Conservation (phyloP, 75 land plant species). For the Picea glauca region DNA sequence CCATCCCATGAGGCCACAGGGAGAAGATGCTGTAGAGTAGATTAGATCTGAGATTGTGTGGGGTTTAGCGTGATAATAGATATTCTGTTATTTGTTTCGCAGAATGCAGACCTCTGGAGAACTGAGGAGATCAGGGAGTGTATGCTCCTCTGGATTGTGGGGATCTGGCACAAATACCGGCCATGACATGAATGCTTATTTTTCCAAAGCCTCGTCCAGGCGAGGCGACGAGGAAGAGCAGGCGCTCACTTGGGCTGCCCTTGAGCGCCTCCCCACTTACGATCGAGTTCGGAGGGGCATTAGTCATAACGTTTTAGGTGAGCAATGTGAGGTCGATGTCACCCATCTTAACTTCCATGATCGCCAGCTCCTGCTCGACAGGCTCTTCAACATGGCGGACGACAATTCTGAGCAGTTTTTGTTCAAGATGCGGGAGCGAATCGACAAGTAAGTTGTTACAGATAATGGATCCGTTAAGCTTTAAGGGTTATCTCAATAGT, state of each 20-base stretch:
- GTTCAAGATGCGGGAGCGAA: conserved; percentile 40
- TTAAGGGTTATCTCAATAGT: not conserved
- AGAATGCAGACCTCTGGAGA: too few species aligned
- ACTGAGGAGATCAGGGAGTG: too few species aligned
- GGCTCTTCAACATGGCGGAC: conserved; percentile 30
- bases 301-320: conserved; percentile 30
- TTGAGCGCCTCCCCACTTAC: conserved; percentile 71
- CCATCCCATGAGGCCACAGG: too few species aligned
- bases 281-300: conserved; percentile 46
- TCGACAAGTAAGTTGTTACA: conserved; percentile 34
- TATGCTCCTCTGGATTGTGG: too few species aligned
- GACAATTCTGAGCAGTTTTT: conserved; percentile 46
- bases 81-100: too few species aligned
- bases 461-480: not conserved
- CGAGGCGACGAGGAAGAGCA: conserved; percentile 39
- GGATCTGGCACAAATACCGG: too few species aligned
- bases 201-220: too few species aligned
- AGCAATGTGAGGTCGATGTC: conserved; percentile 38
- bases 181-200: too few species aligned
- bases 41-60: too few species aligned
- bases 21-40: too few species aligned
- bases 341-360: conserved; percentile 21
- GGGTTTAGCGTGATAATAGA: too few species aligned
- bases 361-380: conserved; percentile 37
- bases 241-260: conserved; percentile 72